Base-by-base conservation (phyloP, 2,329 filamentous ascomycete species). In the Penicillium sp. region DNA sequence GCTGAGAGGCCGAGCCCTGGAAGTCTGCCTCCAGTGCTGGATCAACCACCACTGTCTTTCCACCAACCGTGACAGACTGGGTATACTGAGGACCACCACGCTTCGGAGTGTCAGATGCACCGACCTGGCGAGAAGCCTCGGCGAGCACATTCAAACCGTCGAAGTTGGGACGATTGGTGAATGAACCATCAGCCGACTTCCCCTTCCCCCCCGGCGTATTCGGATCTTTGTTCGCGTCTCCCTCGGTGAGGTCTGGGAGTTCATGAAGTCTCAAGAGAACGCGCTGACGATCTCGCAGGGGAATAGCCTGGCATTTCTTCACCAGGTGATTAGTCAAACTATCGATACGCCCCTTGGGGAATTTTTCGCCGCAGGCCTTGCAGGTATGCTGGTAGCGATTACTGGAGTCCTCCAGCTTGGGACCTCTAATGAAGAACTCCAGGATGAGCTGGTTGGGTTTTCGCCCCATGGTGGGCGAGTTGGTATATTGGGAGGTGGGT, bases 361-460 rank as follows among this genome's bases (percentile, higher is more conserved):
- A 96, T 71, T 89, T 88, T 73, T 94, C 89, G 60, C 90, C 90
- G 70, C 91, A 96, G 60, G 86, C 82, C 72, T 89, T 93, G 83
- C 91, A 96, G 10, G 89, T 94, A 68, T 96, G 90, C 63, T 90
- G 87, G 68, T 97, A 97, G 52, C 92, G 85, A 72, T 96, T 96
- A 77, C 90, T 94, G 59, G 89, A 88, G 75, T 96, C 91, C 68
- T 88, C 85, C 64, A 96, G 82, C 75, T 96, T 96, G 32, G 85
- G 83, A 8, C 92, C 92, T 62, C 91, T 85, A 70, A 90, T 85
- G 72, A 96, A 97, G 78, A 91, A 94, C 74, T 93, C 86, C 71
- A 90, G 82, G 70, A 96, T 92, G 62, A 96, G 80, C 64, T 86
- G 85, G 73, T 94, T 93, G 59, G 90, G 90, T 75, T 88, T 87